Evolutionary conservation across 106 monocot genomes (phyloP), one percentile per base, ranked within the genome.

Genomic region (Allium sativum): DNA sequence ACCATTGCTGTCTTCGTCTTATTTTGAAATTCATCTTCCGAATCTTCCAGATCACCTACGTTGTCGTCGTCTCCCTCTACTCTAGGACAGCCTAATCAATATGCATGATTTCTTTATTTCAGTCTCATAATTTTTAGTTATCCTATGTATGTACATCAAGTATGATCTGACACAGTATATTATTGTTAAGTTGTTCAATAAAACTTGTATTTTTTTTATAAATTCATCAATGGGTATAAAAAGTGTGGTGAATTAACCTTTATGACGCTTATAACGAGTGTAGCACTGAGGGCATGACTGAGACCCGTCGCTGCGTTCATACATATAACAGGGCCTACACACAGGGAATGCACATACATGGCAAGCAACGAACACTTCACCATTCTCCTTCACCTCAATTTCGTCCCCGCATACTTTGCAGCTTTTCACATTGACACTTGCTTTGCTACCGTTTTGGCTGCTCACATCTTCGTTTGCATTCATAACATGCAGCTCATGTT

Each of bases 61-160:
- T 86, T 89, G 2, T 90, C 90, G 42, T 81, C 86, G 45, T 94
- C 93, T 58, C 86, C 93, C 40, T 68, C 86, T 45, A 89, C 83
- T 57, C 89, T 77, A 15, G 81, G 73, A 45, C 72, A 80, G 0
- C 89, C 93, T 93, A 62, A 41, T n/a, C 14, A 40, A 14, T 22
- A 62, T 13, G 12, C 18, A 62, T 13, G 12, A 50, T 31, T 31
- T 31, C 31, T 31, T 31, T 5, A 31, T 31, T 31, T 31, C 31
- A 31, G 31, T 31, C 31, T 31, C 31, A 31, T 31, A 31, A 31
- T 31, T 31, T 31, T 31, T 31, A 5, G 31, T 31, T 3, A 22
- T 22, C 22, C 3, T 22, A 22, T 22, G 22, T 22, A 22, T 22
- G 22, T 22, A 22, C 22, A 22, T 22, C 22, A 31, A 31, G 31